phyloP scores from a whole-genome alignment of 345 rosid species.

The Laguncularia racemosa region DNA sequence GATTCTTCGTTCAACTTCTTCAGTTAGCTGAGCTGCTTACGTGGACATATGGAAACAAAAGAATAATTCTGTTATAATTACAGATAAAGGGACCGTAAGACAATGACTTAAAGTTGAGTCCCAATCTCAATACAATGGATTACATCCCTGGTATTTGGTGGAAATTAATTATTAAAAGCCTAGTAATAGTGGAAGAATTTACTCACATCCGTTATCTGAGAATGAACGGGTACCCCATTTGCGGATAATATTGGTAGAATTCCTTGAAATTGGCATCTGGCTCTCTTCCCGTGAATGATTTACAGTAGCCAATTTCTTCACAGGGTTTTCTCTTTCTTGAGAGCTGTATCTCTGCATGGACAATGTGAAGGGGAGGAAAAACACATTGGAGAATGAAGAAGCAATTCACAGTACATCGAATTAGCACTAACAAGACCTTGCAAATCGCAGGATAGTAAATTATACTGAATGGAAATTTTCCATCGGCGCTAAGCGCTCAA shows the following conservation, averaged over 20 bases:
- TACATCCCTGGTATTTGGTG: no score
- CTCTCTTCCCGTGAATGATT: slow-evolving; percentile 51
- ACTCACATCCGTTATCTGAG: slow-evolving; percentile 47
- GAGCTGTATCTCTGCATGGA: slow-evolving; percentile 58
- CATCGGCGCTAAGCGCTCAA: no score
- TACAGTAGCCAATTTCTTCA: slow-evolving; percentile 46
- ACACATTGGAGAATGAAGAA: background rate
- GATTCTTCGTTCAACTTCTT: slow-evolving; percentile 66
- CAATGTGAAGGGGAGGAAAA: background rate
- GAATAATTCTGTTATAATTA: background rate
- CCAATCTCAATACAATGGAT: background rate
- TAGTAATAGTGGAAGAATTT: background rate
- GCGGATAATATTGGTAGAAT: slow-evolving; percentile 38
- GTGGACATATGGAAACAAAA: slow-evolving; percentile 5
- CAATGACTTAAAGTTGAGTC: background rate
- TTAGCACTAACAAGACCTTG: no score
- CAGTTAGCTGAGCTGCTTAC: slow-evolving; percentile 50
- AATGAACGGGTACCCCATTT: slow-evolving; percentile 52
- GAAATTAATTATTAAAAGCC: no score
- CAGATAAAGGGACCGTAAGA: background rate
- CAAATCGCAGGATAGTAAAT: no score
- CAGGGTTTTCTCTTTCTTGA: slow-evolving; percentile 54
- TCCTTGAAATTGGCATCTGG: slow-evolving; percentile 44
- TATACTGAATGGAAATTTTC: no score
- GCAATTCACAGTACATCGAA: no score